These are phyloP conservation scores for Elongisporangium prolatum DNA, from an alignment of 352 stramenopile species.

Conservation along the genomic window DNA sequence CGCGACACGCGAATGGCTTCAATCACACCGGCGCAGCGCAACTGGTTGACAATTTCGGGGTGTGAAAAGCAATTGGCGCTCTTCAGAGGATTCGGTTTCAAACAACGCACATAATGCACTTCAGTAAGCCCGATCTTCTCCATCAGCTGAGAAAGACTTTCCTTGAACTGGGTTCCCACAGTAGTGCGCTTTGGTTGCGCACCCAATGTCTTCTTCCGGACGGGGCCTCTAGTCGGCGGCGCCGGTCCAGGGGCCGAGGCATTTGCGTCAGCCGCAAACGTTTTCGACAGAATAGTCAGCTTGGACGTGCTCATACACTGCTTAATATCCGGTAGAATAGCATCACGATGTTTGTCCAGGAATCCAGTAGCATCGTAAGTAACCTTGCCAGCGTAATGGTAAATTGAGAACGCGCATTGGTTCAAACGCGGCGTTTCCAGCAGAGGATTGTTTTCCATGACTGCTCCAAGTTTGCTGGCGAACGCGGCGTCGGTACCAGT, in stretches of 20 bases:
- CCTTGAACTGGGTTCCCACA: conserved; percentile 83
- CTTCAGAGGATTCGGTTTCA: conserved; percentile 81
- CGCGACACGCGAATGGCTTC: conserved; percentile 84
- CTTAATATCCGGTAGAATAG: conserved; percentile 82
- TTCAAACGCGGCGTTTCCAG: conserved; percentile 81
- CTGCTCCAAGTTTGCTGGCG: conserved; percentile 80
- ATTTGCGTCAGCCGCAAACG: conserved; percentile 56
- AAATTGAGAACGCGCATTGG: conserved; percentile 79
- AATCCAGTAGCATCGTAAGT: conserved; percentile 81
- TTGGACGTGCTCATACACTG: conserved; percentile 76
- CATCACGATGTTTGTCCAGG: conserved; percentile 82
- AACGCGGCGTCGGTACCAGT: conserved; percentile 86
- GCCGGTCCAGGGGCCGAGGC: conserved; percentile 9
- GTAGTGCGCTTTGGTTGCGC: conserved; percentile 64
- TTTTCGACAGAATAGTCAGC: conserved; percentile 60
- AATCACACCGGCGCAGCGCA: conserved; percentile 82
- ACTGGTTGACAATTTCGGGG: conserved; percentile 71
- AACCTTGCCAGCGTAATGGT: conserved; percentile 86
- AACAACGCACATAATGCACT: conserved; percentile 83
- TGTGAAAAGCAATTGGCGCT: conserved; percentile 69
- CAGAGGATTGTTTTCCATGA: conserved; percentile 86
- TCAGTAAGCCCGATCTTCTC: conserved; percentile 84
- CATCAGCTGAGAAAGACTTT: conserved; percentile 79
- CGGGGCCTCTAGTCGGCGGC: conserved; percentile 12
- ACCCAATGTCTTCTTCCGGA: conserved; percentile 37